Conservation (phyloP, 305 asterid genomes). For the Fraxinus nigra region DNA sequence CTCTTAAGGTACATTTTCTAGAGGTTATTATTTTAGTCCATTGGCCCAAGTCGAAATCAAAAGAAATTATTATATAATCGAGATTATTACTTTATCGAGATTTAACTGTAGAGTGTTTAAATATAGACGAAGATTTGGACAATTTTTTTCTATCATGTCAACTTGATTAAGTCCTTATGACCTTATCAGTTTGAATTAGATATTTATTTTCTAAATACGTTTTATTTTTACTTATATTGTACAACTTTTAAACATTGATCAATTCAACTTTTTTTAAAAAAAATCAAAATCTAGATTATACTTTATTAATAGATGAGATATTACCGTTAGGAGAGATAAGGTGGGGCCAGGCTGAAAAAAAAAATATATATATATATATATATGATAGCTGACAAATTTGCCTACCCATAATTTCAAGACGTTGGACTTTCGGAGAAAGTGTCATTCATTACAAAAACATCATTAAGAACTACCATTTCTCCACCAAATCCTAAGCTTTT, state of each 20-base stretch:
- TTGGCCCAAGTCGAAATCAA: too few relatives aligned
- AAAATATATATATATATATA: neutral
- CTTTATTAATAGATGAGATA: neutral
- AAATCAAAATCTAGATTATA: neutral
- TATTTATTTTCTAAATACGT: too few relatives aligned
- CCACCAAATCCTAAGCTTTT: neutral
- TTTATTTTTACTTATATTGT: too few relatives aligned
- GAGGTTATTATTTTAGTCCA: too few relatives aligned
- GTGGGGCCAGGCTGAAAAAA: neutral
- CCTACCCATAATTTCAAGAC: constrained; percentile 15
- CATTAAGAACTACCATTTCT: neutral
- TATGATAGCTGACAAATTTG: constrained; percentile 15
- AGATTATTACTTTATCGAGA: too few relatives aligned
- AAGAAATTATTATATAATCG: too few relatives aligned
- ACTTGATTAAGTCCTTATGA: too few relatives aligned
- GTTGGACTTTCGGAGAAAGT: constrained; percentile 11
- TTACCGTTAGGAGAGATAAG: neutral
- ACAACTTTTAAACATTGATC: neutral
- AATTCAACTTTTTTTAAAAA: neutral
- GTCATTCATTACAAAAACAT: neutral
- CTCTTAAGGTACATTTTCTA: neutral
- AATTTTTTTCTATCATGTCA: too few relatives aligned
- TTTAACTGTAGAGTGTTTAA: too few relatives aligned
- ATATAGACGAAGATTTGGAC: too few relatives aligned
- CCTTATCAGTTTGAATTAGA: too few relatives aligned